A percentile compares a stretch with the other conserved stretches of the same genome.
phyloP scores from a whole-genome alignment of 2,329 filamentous ascomycete genomes.

The Beauveria medogensis region DNA sequence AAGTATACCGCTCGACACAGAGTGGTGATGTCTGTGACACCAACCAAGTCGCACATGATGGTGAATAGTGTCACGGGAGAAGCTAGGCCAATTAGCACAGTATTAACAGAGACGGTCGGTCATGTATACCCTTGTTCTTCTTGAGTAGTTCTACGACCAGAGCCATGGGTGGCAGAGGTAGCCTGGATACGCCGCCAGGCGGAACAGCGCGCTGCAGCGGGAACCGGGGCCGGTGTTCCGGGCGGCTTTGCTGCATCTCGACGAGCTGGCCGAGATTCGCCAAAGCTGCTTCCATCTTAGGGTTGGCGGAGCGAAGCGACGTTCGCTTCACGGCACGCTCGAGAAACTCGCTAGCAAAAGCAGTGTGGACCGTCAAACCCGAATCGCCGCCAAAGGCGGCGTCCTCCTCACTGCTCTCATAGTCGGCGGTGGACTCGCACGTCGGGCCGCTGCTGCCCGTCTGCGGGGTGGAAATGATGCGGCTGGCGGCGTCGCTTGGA shows the following conservation, averaged over 20 bases:
- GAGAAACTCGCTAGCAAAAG: constrained; percentile 47
- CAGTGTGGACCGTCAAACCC: constrained; percentile 41
- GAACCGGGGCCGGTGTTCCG: constrained; percentile 36
- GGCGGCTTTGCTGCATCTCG: constrained; percentile 37
- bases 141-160: constrained; percentile 42
- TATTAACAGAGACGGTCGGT: background rate
- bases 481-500: constrained; percentile 13
- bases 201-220: constrained; percentile 38
- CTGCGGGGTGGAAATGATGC: constrained; percentile 19
- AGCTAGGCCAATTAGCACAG: constrained; percentile 22
- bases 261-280: constrained; percentile 45
- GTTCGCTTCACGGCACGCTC: constrained; percentile 44
- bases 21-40: constrained; percentile 40
- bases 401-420: constrained; percentile 32
- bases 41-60: constrained; percentile 41
- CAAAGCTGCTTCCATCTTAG: constrained; percentile 45
- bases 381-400: constrained; percentile 38
- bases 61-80: constrained; percentile 41
- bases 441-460: constrained; percentile 20
- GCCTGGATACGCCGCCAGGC: constrained; percentile 37
- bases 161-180: constrained; percentile 47
- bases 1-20: constrained; percentile 45
- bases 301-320: constrained; percentile 35
- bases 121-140: constrained; percentile 34
- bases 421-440: constrained; percentile 24